Conservation (phyloP, 805 yeast genomes). For the Priceomyces melissophilus region DNA sequence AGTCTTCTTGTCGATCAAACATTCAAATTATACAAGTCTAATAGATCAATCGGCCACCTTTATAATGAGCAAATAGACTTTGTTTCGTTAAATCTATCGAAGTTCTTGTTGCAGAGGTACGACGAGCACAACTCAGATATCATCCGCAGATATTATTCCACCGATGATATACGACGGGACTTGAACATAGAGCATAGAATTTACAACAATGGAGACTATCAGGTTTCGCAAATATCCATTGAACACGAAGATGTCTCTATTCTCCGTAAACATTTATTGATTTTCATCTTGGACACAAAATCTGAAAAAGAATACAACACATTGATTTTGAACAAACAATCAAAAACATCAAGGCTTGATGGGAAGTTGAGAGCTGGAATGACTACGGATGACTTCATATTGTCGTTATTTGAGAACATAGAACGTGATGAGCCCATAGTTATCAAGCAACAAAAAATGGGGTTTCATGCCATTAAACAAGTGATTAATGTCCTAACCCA, state of each 20-base stretch:
- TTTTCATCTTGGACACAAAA: conserved; percentile 7
- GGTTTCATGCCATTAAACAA: conserved; percentile 7
- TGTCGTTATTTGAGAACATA: conserved; percentile 5
- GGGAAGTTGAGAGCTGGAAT: not conserved
- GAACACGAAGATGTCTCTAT: conserved; percentile 4
- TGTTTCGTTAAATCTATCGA: conserved; percentile 8
- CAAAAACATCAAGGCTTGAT: conserved; percentile 3
- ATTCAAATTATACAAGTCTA: conserved; percentile 15
- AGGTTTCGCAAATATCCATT: conserved; percentile 6
- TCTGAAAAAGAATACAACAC: conserved; percentile 7
- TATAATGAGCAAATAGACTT: conserved; percentile 7
- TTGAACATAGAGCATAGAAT: conserved; percentile 7
- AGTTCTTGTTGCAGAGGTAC: conserved; percentile 9
- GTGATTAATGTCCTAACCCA: conserved; percentile 6
- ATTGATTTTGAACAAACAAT: conserved; percentile 8
- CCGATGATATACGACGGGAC: conserved; percentile 9
- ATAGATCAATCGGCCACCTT: conserved; percentile 8
- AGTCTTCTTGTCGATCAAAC: conserved; percentile 14
- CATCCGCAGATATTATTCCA: conserved; percentile 8
- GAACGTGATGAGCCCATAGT: conserved; percentile 8
- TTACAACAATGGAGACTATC: conserved; percentile 3
- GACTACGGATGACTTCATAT: conserved; percentile 3
- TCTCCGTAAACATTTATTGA: conserved; percentile 10
- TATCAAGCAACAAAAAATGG: conserved; percentile 6
- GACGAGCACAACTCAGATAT: conserved; percentile 5